Conservation (phyloP, 2,329 filamentous ascomycete species). For the Penicillium rolfsii region DNA sequence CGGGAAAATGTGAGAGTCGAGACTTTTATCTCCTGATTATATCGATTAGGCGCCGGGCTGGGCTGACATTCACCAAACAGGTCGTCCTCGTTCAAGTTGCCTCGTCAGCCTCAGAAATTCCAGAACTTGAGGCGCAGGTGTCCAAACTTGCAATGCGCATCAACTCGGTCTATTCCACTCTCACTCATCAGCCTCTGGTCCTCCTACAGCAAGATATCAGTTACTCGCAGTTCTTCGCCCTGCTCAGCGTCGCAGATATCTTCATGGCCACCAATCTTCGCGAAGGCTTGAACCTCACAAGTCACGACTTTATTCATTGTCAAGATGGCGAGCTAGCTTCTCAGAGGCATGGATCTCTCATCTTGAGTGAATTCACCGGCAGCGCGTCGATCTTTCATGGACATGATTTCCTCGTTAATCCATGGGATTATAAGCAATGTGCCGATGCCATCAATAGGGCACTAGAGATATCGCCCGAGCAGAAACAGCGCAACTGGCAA, state of each 20-base stretch:
- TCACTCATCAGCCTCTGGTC: slow-evolving; percentile 87
- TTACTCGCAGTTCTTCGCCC: slow-evolving; percentile 86
- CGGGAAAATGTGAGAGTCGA: slow-evolving; percentile 61
- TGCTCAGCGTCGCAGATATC: slow-evolving; percentile 83
- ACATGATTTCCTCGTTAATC: slow-evolving; percentile 82
- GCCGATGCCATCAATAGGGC: slow-evolving; percentile 81
- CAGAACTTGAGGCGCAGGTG: slow-evolving; percentile 81
- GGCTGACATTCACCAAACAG: slow-evolving; percentile 36
- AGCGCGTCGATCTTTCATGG: slow-evolving; percentile 81
- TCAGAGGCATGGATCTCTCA: slow-evolving; percentile 83
- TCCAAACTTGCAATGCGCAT: slow-evolving; percentile 92
- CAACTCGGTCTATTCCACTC: slow-evolving; percentile 83
- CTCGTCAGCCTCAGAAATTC: slow-evolving; percentile 81
- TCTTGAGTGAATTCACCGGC: slow-evolving; percentile 92
- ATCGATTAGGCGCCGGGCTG: slow-evolving; percentile 5
- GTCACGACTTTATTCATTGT: slow-evolving; percentile 88
- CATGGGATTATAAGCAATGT: slow-evolving; percentile 89
- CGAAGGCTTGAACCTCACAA: slow-evolving; percentile 95
- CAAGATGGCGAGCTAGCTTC: slow-evolving; percentile 75
- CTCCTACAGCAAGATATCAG: slow-evolving; percentile 93
- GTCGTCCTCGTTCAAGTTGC: slow-evolving; percentile 92
- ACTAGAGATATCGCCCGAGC: slow-evolving; percentile 75
- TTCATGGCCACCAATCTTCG: slow-evolving; percentile 92
- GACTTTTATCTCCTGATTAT: not conserved
- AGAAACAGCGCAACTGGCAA: slow-evolving; percentile 74